Evolutionary conservation across 2,329 filamentous ascomycete species (phyloP).

Genomic region (Microascus cirrosus): DNA sequence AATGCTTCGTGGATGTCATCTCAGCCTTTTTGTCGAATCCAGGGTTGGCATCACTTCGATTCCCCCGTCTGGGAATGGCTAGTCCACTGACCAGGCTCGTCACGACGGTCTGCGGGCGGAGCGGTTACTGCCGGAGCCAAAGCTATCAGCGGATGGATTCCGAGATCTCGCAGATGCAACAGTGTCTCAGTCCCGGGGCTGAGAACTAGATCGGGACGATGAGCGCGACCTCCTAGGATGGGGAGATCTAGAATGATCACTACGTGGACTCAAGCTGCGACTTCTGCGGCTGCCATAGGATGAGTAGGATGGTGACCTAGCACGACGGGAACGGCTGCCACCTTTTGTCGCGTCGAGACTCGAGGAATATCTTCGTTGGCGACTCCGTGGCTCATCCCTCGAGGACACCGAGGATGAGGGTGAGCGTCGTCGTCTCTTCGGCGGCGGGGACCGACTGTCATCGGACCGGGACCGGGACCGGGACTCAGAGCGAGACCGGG

Average conservation of each 20-base stretch:
- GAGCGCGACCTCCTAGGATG: constrained; percentile 4
- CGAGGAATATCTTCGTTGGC: constrained; percentile 5
- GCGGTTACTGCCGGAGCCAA: constrained; percentile 5
- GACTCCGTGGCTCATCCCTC: constrained; percentile 2
- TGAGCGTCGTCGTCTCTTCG: constrained; percentile 7
- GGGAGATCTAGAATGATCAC: constrained; percentile 5
- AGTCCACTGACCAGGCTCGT: neutral
- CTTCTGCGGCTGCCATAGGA: constrained; percentile 5
- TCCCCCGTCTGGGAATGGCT: neutral
- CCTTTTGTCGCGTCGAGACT: constrained; percentile 11
- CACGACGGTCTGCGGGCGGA: neutral
- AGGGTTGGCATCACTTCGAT: neutral
- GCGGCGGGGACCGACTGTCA: constrained; percentile 2
- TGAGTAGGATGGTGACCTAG: constrained; percentile 10
- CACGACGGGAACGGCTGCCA: constrained; percentile 16
- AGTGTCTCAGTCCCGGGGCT: constrained; percentile 1
- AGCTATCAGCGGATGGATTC: constrained; percentile 47
- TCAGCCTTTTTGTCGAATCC: neutral
- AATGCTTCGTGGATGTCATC: neutral
- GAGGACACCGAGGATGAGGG: constrained; percentile 5
- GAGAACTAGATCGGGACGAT: constrained; percentile 5
- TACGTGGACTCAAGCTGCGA: constrained; percentile 1
- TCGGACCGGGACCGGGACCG: constrained; percentile 6
- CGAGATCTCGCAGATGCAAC: constrained; percentile 15
- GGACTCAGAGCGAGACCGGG: constrained; percentile 10